Evolutionary conservation across 805 yeast species (phyloP), one percentile per base, ranked within the genome.

Genomic region (Metschnikowia drakensbergensis): DNA sequence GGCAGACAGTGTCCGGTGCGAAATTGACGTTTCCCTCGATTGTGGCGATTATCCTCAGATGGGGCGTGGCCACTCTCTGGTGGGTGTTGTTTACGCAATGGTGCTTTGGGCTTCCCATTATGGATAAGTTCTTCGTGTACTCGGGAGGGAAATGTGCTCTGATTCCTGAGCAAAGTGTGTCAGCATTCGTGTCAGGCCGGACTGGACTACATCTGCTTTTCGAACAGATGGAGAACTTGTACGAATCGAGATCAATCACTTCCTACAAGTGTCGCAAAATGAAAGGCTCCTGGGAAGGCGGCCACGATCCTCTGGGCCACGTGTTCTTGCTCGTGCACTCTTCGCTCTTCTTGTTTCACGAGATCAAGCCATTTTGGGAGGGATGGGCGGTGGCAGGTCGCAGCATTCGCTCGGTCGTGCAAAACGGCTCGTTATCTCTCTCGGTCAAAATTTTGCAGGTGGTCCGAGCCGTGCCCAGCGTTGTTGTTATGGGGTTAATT

Each of bases 261-360:
- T 71, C 76, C 7, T 62, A 61, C 45, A 54, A 58, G 13, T 73
- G 77, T 58, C 59, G 73, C 23, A 54, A 54, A 36, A 50, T 70
- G 79, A 94, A 63, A 66, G 94, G 63, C 45, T 61, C 51, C 28
- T 78, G 59, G 89, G 83, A 44, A 85, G 98, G 96, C 0, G 99
- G 99, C 0, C 96, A 89, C 62, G 99, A 94, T 68, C 96, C 98
- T 4, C 84, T 92, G 52, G 99, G 99, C 0, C 99, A 94, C 62
- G 84, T 88, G 1, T 94, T 91, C 58, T 64, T 94, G 37, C 69
- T 92, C 39, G 76, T 84, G 4, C 86, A 84, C 50, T 75, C 88
- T 6, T 77, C 84, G 29, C 62, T 84, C 47, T 78, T 86, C 48
- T 60, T 92, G 54, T 71, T 86, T 60, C 81, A 81, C 48, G 97